Evolutionary conservation across 2,329 filamentous ascomycete genomes (phyloP), one percentile per base, ranked within the genome.

Genomic region (Hypoxylon sp.): DNA sequence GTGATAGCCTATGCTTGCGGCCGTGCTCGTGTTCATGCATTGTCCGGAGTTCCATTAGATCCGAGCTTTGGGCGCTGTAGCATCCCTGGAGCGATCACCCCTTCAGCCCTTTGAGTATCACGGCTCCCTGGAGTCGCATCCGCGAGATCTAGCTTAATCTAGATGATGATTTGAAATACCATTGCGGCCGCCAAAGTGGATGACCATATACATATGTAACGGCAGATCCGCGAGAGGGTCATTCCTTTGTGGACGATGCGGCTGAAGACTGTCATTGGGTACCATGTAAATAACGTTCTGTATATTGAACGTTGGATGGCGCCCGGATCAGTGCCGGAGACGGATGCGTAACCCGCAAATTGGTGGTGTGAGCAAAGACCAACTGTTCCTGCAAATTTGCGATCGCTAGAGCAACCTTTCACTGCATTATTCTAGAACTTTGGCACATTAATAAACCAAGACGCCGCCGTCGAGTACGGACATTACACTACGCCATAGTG

Each of bases 41-140:
- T 53, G 54, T 24, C 52, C 60, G 55, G 60, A 57, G 31, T 50
- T 26, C 51, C 31, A 57, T 67, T 33, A 51, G 67, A 70, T 67
- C 57, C 64, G 61, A 59, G 54, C 42, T 65, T 54, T 37, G 24
- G n/a, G 44, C 26, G 26, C 37, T 52, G 37, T 22, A 4, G 46
- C 17, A 71, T 58, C 69, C 69, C 50, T 69, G 66, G 26, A 58
- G 69, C 63, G 69, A 71, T 69, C 69, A 62, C 51, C 53, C 53
- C 19, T 39, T 46, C 50, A 55, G 57, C 55, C 54, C 11, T 50
- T 42, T n/a, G n/a, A 55, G 47, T 48, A 3, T 31, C 60, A 53
- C 53, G 22, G 57, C 54, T 63, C 54, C n/a, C 19, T 47, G 35
- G 62, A 63, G 55, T 44, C 44, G 58, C 50, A 59, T 47, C 48